These are phyloP conservation scores for Arachis hypogaea DNA, from an alignment of 306 rosid species.

Conservation along the genomic window DNA sequence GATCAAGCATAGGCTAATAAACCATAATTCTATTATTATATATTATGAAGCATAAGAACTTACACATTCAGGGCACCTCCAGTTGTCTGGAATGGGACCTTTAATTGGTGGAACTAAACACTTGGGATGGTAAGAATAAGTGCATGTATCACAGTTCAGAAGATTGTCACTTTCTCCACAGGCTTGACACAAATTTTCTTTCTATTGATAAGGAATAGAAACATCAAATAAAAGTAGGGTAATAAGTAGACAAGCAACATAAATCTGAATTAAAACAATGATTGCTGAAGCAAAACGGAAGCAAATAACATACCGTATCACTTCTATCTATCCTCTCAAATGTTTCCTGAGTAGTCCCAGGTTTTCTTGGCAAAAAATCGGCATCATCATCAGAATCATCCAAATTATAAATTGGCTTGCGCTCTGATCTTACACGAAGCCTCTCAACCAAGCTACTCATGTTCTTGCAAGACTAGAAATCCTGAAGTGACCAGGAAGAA, in stretches of 20 bases:
- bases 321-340: conserved; percentile 79
- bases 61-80: conserved; percentile 99
- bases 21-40: conserved; percentile 32
- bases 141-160: conserved; percentile 82
- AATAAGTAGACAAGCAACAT: conserved; percentile 25
- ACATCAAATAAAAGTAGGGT: conserved; percentile 2
- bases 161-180: conserved; percentile 88
- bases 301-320: conserved; percentile 64
- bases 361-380: conserved; percentile 64
- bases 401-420: conserved; percentile 80
- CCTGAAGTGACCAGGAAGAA: conserved; percentile 30
- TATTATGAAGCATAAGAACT: conserved; percentile 41
- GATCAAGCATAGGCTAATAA: conserved; percentile 31
- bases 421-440: conserved; percentile 96
- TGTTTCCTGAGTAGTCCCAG: conserved; percentile 59
- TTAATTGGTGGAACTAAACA: conserved; percentile 84
- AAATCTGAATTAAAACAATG: conserved; percentile 4
- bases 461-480: conserved; percentile 44
- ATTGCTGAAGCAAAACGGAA: conserved; percentile 25
- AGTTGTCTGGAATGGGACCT: conserved; percentile 63
- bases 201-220: conserved; percentile 48
- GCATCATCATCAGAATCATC: conserved; percentile 95
- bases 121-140: conserved; percentile 80
- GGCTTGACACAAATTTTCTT: conserved; percentile 91
- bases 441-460: conserved; percentile 99